phyloP scores from a whole-genome alignment of 441 rosid genomes.

The Erodium chrysanthum region DNA sequence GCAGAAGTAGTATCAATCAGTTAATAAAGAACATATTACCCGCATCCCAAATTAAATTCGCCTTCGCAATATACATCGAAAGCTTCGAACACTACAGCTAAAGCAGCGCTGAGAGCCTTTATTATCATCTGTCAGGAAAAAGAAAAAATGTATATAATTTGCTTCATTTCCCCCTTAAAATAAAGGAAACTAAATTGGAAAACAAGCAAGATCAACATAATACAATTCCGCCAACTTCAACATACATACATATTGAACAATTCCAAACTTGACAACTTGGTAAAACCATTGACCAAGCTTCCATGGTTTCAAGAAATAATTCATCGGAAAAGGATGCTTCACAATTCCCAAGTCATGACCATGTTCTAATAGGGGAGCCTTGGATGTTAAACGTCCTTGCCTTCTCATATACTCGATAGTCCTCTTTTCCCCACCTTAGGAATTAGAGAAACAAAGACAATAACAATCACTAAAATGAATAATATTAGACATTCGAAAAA shows the following conservation, averaged over 20 bases:
- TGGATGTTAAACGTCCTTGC: slow-evolving; percentile 56
- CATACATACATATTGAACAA: slow-evolving; percentile 92
- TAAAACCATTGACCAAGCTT: slow-evolving; percentile 91
- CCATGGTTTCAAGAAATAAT: slow-evolving; percentile 75
- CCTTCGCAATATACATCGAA: slow-evolving; percentile 91
- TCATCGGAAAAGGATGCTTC: slow-evolving; percentile 91
- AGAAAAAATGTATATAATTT: neutral
- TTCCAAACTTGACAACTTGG: slow-evolving; percentile 90
- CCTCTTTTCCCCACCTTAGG: slow-evolving; percentile 84
- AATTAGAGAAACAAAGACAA: slow-evolving; percentile 7
- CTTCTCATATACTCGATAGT: slow-evolving; percentile 86
- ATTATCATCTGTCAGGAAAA: slow-evolving; percentile 74
- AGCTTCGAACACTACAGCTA: slow-evolving; percentile 88
- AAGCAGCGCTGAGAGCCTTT: slow-evolving; percentile 64
- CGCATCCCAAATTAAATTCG: slow-evolving; percentile 78
- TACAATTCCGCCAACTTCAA: slow-evolving; percentile 18
- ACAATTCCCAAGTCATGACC: slow-evolving; percentile 52
- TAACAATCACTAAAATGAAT: neutral
- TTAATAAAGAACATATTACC: slow-evolving; percentile 46
- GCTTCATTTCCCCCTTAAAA: neutral
- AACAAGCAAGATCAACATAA: slow-evolving; percentile 10
- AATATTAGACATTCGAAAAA: neutral
- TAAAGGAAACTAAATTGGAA: slow-evolving; percentile 20
- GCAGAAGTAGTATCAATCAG: neutral
- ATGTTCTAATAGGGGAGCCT: slow-evolving; percentile 59